These are phyloP conservation scores for Osmanthus fragrans DNA, from an alignment of 257 asterid genomes.

Conservation along the genomic window DNA sequence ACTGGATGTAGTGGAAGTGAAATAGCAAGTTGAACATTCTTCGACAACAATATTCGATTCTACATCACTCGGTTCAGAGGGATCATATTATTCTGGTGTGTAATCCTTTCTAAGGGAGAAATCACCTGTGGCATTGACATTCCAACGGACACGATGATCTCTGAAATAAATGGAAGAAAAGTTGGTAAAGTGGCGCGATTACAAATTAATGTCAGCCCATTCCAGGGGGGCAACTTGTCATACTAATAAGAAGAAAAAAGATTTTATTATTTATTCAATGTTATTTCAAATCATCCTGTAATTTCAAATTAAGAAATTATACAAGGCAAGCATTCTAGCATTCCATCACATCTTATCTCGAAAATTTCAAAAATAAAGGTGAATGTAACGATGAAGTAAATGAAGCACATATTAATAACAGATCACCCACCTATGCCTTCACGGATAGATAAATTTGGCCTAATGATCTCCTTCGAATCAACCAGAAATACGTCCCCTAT, in stretches of 20 bases:
- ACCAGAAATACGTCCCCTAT: slow-evolving; percentile 84
- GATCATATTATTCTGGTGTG: slow-evolving; percentile 38
- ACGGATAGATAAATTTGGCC: slow-evolving; percentile 83
- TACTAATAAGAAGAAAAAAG: no score
- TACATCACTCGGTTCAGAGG: slow-evolving; percentile 52
- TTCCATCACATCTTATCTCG: not conserved
- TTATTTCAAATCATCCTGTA: not conserved
- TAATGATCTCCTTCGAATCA: slow-evolving; percentile 69
- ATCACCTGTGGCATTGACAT: slow-evolving; percentile 90
- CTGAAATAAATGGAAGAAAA: slow-evolving; percentile 40
- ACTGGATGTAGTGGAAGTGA: not conserved
- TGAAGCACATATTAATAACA: slow-evolving; percentile 13
- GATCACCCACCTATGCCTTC: slow-evolving; percentile 75
- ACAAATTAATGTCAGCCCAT: not conserved
- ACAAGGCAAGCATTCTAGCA: not conserved
- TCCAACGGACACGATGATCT: slow-evolving; percentile 88
- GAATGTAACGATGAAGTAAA: not conserved
- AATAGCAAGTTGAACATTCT: not conserved
- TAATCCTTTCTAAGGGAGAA: slow-evolving; percentile 47
- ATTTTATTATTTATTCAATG: not conserved
- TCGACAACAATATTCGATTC: not conserved
- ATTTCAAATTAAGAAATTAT: not conserved
- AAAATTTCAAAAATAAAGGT: not conserved
- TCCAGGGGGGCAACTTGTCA: not conserved
- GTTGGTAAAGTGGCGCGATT: slow-evolving; percentile 5